A percentile compares a stretch with the other conserved stretches of the same genome.
These are phyloP conservation scores for Gardenia jasminoides DNA, from an alignment of 257 asterid genomes.

Conservation along the genomic window DNA sequence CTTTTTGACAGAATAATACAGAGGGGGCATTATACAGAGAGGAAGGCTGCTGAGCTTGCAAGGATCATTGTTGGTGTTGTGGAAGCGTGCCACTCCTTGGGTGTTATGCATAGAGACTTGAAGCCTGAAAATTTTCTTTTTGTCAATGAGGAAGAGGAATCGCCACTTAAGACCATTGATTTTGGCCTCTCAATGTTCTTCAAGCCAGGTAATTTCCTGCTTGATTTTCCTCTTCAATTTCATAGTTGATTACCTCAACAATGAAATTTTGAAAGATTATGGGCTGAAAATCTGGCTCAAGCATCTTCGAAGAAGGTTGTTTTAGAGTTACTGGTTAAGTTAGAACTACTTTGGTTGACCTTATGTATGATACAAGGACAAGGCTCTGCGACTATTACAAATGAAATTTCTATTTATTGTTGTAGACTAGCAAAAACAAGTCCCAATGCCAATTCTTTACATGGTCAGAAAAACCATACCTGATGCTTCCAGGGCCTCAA, in stretches of 20 bases:
- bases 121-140: conserved; percentile 89
- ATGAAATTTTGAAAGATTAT: neutral
- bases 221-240: neutral
- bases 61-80: conserved; percentile 77
- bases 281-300: neutral
- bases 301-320: neutral
- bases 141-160: conserved; percentile 59
- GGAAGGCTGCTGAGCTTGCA: conserved; percentile 84
- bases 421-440: neutral
- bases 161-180: conserved; percentile 68
- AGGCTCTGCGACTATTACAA: neutral
- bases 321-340: neutral
- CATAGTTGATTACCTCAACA: no score
- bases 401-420: neutral
- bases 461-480: neutral
- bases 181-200: conserved; percentile 80
- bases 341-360: neutral
- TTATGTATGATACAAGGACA: neutral
- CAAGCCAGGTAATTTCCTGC: conserved; percentile 62
- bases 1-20: conserved; percentile 79
- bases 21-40: conserved; percentile 85
- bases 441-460: neutral
- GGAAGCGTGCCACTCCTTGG: conserved; percentile 79
- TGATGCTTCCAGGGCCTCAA: neutral
- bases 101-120: conserved; percentile 86